Evolutionary conservation across 2,329 filamentous ascomycete genomes (phyloP), one percentile per base, ranked within the genome.

Genomic region (Akanthomyces uredinophilus): DNA sequence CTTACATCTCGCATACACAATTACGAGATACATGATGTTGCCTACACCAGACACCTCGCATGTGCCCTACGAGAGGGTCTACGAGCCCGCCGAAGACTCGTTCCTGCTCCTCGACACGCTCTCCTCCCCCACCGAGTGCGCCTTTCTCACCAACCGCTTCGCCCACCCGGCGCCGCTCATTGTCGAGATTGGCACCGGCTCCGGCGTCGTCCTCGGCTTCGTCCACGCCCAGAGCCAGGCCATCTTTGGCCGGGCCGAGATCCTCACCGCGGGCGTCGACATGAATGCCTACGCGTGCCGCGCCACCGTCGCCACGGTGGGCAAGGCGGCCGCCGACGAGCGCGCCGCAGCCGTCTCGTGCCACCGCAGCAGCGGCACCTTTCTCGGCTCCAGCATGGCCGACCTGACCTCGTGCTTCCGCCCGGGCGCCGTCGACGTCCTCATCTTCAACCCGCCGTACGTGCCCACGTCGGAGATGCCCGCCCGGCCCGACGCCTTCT

Each of bases 401-500:
- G 91, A 98, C 71, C 81, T 99, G 0, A 81, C 83, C 5, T 74
- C 82, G 2, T 78, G 87, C 0, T 76, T 96, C 46, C 81, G 83
- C 8, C 71, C 77, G 0, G 78, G 81, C 2, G 62, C 55, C 14
- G 83, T 96, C 5, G 95, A 99, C 71, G 83, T 99, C 13, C 81
- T 99, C 65, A 83, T 99, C 32, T 99, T 98, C 81, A 99, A 99
- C 72, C 95, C 95, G 59, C 95, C 95, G 0, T 99, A 99, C 72
- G 95, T 99, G 16, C 95, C 95, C 2, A 96, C 93, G 2, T 83
- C 88, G 29, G 84, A 87, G 46, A 77, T 96, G 63, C 93, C 94
- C 1, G 72, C 75, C 27, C 74, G 83, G 41, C 81, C 71, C 22
- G 70, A 65, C 60, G 68, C 63, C 56, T 73, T 71, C 46, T 43